These are phyloP conservation scores for Hypoxylon trugodes DNA, from an alignment of 495 filamentous ascomycete species.

Conservation along the genomic window DNA sequence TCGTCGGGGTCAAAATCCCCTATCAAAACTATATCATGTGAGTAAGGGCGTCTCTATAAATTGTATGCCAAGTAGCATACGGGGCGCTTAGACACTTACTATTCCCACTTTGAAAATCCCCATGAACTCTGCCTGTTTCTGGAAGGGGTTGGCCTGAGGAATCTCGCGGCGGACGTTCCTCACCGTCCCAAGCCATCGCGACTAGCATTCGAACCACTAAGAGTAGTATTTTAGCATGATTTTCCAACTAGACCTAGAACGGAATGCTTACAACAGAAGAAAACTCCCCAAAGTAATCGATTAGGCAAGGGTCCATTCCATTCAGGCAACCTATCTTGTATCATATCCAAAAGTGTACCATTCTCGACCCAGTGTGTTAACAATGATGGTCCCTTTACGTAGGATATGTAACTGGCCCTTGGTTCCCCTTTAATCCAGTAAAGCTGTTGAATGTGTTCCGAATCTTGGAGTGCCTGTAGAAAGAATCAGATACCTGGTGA, in stretches of 20 bases:
- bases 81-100: constrained; percentile 3
- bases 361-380: constrained; percentile 36
- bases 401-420: neutral
- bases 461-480: constrained; percentile 20
- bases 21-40: constrained; percentile 30
- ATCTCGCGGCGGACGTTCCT: neutral
- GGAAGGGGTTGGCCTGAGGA: constrained; percentile 1
- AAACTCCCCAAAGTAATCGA: constrained; percentile 37
- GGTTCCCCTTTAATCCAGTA: neutral
- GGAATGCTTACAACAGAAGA: constrained; percentile 28
- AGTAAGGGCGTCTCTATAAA: neutral
- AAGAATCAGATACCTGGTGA: constrained; percentile 11
- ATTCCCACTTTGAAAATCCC: constrained; percentile 33
- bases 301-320: constrained; percentile 31
- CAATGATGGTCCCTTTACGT: constrained; percentile 9
- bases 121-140: constrained; percentile 22
- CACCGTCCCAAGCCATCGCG: constrained; percentile 29
- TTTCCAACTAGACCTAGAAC: no score
- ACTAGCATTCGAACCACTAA: constrained; percentile 35
- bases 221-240: neutral
- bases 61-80: neutral
- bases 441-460: constrained; percentile 26
- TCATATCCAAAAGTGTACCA: constrained; percentile 13
- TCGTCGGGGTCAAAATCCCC: constrained; percentile 17
- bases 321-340: constrained; percentile 5